Conservation (phyloP, 2,329 filamentous ascomycete genomes). For the Alternaria brassicicola region DNA sequence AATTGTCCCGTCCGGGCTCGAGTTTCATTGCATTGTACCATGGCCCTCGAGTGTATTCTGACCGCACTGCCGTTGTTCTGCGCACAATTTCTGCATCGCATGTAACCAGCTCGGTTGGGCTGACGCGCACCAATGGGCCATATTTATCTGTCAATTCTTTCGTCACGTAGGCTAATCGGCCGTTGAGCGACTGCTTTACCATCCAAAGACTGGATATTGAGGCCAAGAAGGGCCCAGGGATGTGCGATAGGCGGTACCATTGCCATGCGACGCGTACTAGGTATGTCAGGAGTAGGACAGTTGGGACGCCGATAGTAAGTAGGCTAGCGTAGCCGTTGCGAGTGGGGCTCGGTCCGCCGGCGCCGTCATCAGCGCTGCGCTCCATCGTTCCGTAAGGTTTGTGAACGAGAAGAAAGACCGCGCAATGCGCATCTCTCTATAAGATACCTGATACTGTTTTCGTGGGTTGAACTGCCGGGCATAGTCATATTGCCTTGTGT, state of each 20-base stretch:
- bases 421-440: background rate
- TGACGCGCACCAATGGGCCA: conserved; percentile 49
- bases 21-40: conserved; percentile 53
- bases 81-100: conserved; percentile 55
- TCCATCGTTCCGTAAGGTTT: background rate
- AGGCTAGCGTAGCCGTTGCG: background rate
- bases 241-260: conserved; percentile 31
- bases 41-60: conserved; percentile 41
- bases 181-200: conserved; percentile 15
- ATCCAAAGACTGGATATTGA: conserved; percentile 27
- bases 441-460: background rate
- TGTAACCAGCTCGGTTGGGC: conserved; percentile 56
- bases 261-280: conserved; percentile 11
- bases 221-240: conserved; percentile 29
- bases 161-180: background rate
- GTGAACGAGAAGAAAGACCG: background rate
- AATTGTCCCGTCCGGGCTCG: conserved; percentile 57
- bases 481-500: background rate
- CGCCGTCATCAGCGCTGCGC: background rate
- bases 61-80: conserved; percentile 51
- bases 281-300: conserved; percentile 7
- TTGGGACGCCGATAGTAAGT: conserved; percentile 8
- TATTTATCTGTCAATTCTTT: conserved; percentile 23
- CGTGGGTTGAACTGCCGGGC: background rate
- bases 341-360: background rate